These are phyloP conservation scores for Ustilago sp. DNA, from an alignment of 1,284 basidiomycete species.

Conservation along the genomic window DNA sequence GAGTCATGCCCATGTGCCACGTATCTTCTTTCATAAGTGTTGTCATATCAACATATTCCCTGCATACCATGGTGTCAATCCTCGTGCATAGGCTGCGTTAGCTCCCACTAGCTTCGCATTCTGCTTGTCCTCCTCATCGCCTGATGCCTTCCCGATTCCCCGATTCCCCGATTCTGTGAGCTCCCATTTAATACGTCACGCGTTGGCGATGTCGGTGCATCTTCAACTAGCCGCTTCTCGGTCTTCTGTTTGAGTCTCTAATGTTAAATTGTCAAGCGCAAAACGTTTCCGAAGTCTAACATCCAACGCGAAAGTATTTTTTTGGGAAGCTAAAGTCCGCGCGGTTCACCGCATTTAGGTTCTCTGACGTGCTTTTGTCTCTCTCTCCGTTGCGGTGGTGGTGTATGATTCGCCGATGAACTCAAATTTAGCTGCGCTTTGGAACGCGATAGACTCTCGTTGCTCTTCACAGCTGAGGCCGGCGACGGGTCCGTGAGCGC, in stretches of 20 bases:
- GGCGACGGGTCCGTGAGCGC: conserved; percentile 3
- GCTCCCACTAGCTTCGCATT: no score
- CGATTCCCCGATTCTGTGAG: no score
- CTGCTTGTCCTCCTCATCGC: no score
- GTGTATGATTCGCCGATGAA: conserved; percentile 11
- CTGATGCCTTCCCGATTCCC: no score
- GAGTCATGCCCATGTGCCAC: no score
- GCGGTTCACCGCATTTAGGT: background rate
- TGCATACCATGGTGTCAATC: no score
- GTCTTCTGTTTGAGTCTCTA: background rate
- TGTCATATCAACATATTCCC: no score
- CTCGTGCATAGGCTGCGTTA: no score
- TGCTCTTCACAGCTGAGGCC: background rate
- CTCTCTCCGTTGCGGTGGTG: background rate
- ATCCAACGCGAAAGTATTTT: background rate
- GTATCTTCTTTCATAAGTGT: no score
- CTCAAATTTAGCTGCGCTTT: background rate
- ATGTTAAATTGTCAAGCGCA: background rate
- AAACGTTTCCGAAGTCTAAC: conserved; percentile 5
- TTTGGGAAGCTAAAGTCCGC: conserved; percentile 20
- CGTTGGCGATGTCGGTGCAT: no score
- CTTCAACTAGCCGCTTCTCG: background rate
- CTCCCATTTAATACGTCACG: no score
- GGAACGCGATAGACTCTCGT: conserved; percentile 11
- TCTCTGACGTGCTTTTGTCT: conserved; percentile 22